A percentile compares a stretch with the other conserved stretches of the same genome.
Conservation (phyloP, 768 basidiomycete species). For the Suillus sp. region DNA sequence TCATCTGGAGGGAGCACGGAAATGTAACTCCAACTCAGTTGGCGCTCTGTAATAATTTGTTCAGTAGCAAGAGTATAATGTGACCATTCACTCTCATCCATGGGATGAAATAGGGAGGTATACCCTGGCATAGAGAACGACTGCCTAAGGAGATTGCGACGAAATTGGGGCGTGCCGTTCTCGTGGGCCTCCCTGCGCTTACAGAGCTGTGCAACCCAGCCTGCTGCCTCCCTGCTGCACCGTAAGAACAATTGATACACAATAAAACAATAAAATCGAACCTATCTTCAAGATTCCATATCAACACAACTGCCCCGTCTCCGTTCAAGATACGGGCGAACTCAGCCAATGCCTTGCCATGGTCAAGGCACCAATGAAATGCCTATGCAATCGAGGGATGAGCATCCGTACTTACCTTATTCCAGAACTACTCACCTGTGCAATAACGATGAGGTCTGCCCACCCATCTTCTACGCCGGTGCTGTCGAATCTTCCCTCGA, state of each 20-base stretch:
- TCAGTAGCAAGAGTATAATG: constrained; percentile 55
- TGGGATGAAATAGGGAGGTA: constrained; percentile 55
- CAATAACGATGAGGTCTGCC: constrained; percentile 81
- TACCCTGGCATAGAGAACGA: constrained; percentile 68
- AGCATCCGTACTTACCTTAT: neutral
- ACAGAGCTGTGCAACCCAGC: constrained; percentile 75
- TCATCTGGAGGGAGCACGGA: constrained; percentile 59
- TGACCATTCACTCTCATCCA: constrained; percentile 55
- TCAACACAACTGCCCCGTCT: constrained; percentile 62
- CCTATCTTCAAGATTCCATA: constrained; percentile 94
- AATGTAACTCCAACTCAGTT: constrained; percentile 85
- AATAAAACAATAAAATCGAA: constrained; percentile 25
- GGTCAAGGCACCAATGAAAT: constrained; percentile 92
- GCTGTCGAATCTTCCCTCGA: constrained; percentile 69
- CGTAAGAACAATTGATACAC: neutral
- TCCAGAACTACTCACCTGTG: constrained; percentile 50
- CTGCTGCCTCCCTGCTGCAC: constrained; percentile 48
- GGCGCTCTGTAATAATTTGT: constrained; percentile 63
- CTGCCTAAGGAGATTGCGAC: constrained; percentile 70
- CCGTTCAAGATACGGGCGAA: constrained; percentile 82
- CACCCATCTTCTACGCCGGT: constrained; percentile 60
- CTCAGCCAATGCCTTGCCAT: constrained; percentile 68
- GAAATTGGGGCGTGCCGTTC: constrained; percentile 78
- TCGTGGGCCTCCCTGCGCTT: constrained; percentile 71
- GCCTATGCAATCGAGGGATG: constrained; percentile 51